A percentile compares a stretch with the other conserved stretches of the same genome.
These are phyloP conservation scores for Trichoderma citrinoviride DNA, from an alignment of 2,329 filamentous ascomycete genomes.

Conservation along the genomic window DNA sequence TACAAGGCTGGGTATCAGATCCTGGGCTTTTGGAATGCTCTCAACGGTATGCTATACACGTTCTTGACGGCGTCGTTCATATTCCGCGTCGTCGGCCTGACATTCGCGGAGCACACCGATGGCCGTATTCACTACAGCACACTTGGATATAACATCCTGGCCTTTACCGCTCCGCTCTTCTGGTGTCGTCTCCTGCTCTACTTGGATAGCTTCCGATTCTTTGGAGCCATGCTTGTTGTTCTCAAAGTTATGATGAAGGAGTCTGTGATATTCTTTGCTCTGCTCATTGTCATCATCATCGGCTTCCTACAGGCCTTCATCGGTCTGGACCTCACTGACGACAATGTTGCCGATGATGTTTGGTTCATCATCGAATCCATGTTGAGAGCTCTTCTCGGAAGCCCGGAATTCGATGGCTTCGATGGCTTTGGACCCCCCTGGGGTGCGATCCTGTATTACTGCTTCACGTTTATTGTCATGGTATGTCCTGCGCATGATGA, in stretches of 20 bases:
- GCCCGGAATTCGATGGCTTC: slow-evolving; percentile 84
- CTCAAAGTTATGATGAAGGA: slow-evolving; percentile 94
- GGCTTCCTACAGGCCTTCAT: slow-evolving; percentile 93
- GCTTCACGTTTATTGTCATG: slow-evolving; percentile 97
- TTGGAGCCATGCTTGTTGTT: slow-evolving; percentile 96
- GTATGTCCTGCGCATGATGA: slow-evolving; percentile 45
- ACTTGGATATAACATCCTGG: slow-evolving; percentile 89
- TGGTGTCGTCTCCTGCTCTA: slow-evolving; percentile 92
- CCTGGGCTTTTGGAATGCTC: slow-evolving; percentile 94
- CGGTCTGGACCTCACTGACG: slow-evolving; percentile 80
- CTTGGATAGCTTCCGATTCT: slow-evolving; percentile 90
- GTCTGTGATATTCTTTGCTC: slow-evolving; percentile 92
- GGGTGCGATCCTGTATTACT: slow-evolving; percentile 92
- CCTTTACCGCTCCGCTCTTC: slow-evolving; percentile 93
- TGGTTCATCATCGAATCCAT: slow-evolving; percentile 76
- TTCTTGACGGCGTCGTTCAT: slow-evolving; percentile 76
- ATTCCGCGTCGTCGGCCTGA: slow-evolving; percentile 74
- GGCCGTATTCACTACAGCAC: slow-evolving; percentile 65
- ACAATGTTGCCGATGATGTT: slow-evolving; percentile 65
- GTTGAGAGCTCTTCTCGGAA: slow-evolving; percentile 88
- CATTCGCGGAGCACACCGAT: slow-evolving; percentile 49
- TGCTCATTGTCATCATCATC: slow-evolving; percentile 78
- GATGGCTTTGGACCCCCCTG: slow-evolving; percentile 90
- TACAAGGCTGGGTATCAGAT: slow-evolving; percentile 94
- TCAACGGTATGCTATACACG: slow-evolving; percentile 80